A percentile compares a stretch with the other conserved stretches of the same genome.
These are phyloP conservation scores for Ceratobasidium sp. DNA, from an alignment of 1,284 basidiomycete species.

Conservation along the genomic window DNA sequence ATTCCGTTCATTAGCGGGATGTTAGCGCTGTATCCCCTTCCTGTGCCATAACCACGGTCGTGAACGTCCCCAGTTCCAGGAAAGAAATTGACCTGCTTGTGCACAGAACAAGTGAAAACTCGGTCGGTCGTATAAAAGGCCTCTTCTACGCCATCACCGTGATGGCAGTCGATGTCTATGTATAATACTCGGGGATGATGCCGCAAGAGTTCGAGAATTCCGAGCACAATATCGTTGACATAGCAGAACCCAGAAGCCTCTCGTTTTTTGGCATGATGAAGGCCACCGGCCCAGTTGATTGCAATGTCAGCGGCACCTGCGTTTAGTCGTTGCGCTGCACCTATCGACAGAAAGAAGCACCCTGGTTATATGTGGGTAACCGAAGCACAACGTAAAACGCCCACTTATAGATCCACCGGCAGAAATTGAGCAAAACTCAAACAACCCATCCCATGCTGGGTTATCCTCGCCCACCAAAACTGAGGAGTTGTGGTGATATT, in stretches of 20 bases:
- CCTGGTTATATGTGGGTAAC: neutral
- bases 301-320: conserved; percentile 89
- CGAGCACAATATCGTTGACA: conserved; percentile 95
- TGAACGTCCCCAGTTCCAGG: conserved; percentile 92
- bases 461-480: conserved; percentile 95
- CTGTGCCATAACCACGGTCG: conserved; percentile 86
- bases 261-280: conserved; percentile 98
- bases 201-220: conserved; percentile 85
- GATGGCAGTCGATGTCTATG: conserved; percentile 98
- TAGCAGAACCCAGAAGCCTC: conserved; percentile 98
- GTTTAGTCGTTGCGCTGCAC: conserved; percentile 84
- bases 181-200: conserved; percentile 89
- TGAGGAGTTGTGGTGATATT: conserved; percentile 52
- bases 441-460: conserved; percentile 95
- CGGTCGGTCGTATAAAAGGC: conserved; percentile 98
- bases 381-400: conserved; percentile 48
- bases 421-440: conserved; percentile 97
- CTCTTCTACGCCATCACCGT: conserved; percentile 98
- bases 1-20: conserved; percentile 95
- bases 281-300: conserved; percentile 97
- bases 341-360: conserved; percentile 55
- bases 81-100: conserved; percentile 90
- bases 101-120: conserved; percentile 96
- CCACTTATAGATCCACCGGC: conserved; percentile 91
- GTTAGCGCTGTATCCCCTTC: conserved; percentile 92